Evolutionary conservation across 352 stramenopile species (phyloP).

Genomic region (Lagenidium sp.): DNA sequence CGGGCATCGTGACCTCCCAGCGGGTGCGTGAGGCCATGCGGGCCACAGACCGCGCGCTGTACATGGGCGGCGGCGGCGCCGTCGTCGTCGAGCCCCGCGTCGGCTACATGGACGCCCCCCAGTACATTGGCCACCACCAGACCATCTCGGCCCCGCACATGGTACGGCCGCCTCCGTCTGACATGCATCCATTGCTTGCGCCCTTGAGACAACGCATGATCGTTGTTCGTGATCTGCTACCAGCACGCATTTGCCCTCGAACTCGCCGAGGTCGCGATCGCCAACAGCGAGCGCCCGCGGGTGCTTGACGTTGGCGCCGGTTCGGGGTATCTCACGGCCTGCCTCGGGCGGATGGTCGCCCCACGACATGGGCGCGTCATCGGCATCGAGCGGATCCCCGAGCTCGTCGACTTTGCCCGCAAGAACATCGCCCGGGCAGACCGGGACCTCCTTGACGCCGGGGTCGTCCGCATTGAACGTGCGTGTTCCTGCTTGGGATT

Average conservation of each 20-base stretch:
- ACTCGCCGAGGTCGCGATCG: conserved; percentile 44
- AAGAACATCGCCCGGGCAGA: conserved; percentile 82
- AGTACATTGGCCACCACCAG: conserved; percentile 71
- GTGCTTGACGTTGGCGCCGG: conserved; percentile 94
- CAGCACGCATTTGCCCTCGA: conserved; percentile 80
- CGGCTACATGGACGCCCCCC: conserved; percentile 77
- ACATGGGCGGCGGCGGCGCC: conserved; percentile 19
- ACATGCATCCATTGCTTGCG: neutral
- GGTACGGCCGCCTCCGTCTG: no score
- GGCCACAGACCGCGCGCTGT: conserved; percentile 60
- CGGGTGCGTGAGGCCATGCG: conserved; percentile 66
- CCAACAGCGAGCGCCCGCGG: conserved; percentile 27
- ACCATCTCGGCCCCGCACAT: conserved; percentile 91
- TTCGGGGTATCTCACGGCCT: conserved; percentile 93
- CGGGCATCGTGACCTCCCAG: conserved; percentile 57
- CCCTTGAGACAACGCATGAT: neutral
- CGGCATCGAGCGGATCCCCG: conserved; percentile 88
- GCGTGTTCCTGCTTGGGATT: conserved; percentile 3
- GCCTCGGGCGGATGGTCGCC: conserved; percentile 75
- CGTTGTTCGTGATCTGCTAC: neutral
- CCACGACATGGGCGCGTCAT: conserved; percentile 44
- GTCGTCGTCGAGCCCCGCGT: conserved; percentile 16
- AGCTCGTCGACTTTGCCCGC: conserved; percentile 73
- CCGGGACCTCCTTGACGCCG: conserved; percentile 63
- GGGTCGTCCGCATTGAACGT: conserved; percentile 43